A percentile compares a stretch with the other conserved stretches of the same genome.
phyloP scores from a whole-genome alignment of 1,284 basidiomycete species.

The Ceratobasidium papillatum region DNA sequence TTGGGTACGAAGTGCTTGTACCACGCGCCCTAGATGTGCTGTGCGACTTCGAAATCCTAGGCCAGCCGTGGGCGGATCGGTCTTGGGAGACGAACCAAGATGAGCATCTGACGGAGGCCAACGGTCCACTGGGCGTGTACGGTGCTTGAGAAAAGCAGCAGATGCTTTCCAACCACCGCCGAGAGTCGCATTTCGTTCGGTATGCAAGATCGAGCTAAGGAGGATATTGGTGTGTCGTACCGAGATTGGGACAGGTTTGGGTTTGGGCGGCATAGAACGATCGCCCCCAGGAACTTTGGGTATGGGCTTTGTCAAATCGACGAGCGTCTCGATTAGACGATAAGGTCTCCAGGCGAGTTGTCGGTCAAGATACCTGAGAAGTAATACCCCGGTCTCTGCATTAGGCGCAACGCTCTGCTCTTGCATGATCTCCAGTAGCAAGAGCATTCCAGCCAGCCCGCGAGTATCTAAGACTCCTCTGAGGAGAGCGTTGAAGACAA shows the following conservation, averaged over 20 bases:
- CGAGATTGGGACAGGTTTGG: conserved; percentile 4
- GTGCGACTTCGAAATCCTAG: not conserved
- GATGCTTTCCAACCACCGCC: conserved; percentile 36
- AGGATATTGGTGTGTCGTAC: conserved; percentile 36
- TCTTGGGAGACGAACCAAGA: conserved; percentile 4
- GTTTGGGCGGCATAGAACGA: conserved; percentile 19
- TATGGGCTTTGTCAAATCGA: conserved; percentile 33
- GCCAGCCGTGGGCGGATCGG: conserved; percentile 29
- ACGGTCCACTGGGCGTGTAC: conserved; percentile 4
- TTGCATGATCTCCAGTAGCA: conserved; percentile 33
- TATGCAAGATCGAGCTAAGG: conserved; percentile 22
- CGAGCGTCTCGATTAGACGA: conserved; percentile 24
- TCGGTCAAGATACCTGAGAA: conserved; percentile 29
- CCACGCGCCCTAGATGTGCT: not conserved
- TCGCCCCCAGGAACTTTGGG: not conserved
- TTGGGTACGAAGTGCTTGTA: conserved; percentile 17
- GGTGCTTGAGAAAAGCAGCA: conserved; percentile 36
- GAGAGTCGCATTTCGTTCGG: not conserved
- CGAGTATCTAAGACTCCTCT: conserved; percentile 24
- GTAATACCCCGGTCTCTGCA: conserved; percentile 9
- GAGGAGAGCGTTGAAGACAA: conserved; percentile 30
- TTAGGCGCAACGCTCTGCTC: conserved; percentile 1
- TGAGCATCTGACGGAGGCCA: conserved; percentile 3
- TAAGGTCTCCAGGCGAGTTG: conserved; percentile 32
- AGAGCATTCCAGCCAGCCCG: conserved; percentile 18